Evolutionary conservation across 2,329 filamentous ascomycete species (phyloP).

Genomic region (Aureobasidium sp.): DNA sequence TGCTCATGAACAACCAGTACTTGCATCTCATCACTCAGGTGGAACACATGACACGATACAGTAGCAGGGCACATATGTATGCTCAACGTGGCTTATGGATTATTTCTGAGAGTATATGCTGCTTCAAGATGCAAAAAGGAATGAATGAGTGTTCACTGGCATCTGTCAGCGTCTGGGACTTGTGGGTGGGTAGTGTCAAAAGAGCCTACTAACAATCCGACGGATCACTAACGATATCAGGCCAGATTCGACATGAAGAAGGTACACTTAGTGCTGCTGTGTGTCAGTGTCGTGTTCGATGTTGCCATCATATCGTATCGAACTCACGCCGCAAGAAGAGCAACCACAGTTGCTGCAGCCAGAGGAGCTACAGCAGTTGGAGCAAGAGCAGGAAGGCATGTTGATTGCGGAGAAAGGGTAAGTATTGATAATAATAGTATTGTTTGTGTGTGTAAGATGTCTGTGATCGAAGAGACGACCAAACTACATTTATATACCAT

Average conservation of each 20-base stretch:
- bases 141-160: neutral
- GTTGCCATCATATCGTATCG: neutral
- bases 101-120: too few relatives aligned
- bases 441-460: neutral
- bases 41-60: too few relatives aligned
- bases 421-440: neutral
- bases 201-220: neutral
- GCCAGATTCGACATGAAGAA: neutral
- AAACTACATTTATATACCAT: neutral
- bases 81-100: too few relatives aligned
- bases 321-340: constrained; percentile 1
- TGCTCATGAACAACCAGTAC: too few relatives aligned
- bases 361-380: constrained; percentile 4
- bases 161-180: neutral
- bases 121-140: too few relatives aligned
- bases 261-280: neutral
- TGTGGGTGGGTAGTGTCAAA: neutral
- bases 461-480: neutral
- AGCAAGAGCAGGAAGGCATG: constrained; percentile 9
- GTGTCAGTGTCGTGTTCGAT: neutral
- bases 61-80: neutral
- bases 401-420: neutral
- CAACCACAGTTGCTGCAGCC: constrained; percentile 4
- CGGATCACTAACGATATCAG: too few relatives aligned
- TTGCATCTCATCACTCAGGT: too few relatives aligned